phyloP scores from a whole-genome alignment of 1,284 basidiomycete species.

The Ganoderma meredithae region DNA sequence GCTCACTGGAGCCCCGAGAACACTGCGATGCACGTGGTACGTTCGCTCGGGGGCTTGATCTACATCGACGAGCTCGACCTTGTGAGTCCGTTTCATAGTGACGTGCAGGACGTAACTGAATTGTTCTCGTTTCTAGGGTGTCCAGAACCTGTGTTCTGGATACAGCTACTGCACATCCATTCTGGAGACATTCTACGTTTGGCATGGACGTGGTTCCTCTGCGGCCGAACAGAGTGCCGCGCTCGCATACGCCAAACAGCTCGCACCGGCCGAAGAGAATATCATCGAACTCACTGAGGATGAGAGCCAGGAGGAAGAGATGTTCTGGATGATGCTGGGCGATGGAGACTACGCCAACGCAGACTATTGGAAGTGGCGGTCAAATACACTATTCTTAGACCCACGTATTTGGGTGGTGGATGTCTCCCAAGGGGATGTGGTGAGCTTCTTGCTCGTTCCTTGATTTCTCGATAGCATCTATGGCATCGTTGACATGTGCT shows the following conservation, averaged over 20 bases:
- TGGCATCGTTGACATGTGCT: constrained; percentile 5
- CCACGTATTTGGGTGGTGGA: constrained; percentile 65
- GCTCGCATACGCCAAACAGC: constrained; percentile 59
- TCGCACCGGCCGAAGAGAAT: constrained; percentile 49
- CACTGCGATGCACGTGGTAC: constrained; percentile 79
- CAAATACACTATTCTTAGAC: constrained; percentile 44
- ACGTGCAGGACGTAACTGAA: constrained; percentile 1
- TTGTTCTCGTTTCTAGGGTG: constrained; percentile 48
- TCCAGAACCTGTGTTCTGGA: constrained; percentile 78
- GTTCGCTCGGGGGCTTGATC: constrained; percentile 56
- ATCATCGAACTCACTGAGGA: constrained; percentile 67
- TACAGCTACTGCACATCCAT: constrained; percentile 80
- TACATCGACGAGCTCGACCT: constrained; percentile 79
- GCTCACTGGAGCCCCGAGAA: constrained; percentile 80
- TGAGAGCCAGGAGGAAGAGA: constrained; percentile 69
- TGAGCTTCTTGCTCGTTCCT: constrained; percentile 40
- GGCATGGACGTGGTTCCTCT: constrained; percentile 77
- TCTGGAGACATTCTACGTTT: constrained; percentile 75
- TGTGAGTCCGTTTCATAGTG: constrained; percentile 49
- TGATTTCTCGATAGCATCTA: neutral
- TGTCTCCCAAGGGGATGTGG: constrained; percentile 45
- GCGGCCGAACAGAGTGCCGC: constrained; percentile 65
- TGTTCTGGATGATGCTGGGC: constrained; percentile 86
- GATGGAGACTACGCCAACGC: constrained; percentile 76
- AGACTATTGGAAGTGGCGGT: constrained; percentile 80